A percentile compares a stretch with the other conserved stretches of the same genome.
phyloP scores from a whole-genome alignment of 345 rosid genomes.

The Pelargonium nanum region DNA sequence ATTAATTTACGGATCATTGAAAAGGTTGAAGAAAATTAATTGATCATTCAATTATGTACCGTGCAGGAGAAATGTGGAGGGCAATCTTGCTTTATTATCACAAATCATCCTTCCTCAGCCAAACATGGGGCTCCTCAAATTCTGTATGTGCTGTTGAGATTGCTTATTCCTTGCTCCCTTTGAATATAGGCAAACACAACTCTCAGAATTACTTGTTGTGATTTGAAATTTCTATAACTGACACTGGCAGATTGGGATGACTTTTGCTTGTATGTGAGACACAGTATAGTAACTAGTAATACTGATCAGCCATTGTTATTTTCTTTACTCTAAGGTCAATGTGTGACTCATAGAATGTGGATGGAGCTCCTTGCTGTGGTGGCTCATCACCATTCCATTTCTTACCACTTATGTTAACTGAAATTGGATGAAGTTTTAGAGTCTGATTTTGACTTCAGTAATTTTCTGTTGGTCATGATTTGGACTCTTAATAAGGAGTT shows the following conservation, averaged over 20 bases:
- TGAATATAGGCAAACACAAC: not conserved
- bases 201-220: not conserved
- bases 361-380: too few relatives aligned
- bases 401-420: not conserved
- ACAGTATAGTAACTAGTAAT: too few relatives aligned
- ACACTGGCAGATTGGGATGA: too few relatives aligned
- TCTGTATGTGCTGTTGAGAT: not conserved
- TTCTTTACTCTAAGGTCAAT: too few relatives aligned
- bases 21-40: not conserved
- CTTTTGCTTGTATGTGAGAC: too few relatives aligned
- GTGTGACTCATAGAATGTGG: too few relatives aligned
- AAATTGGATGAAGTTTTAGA: not conserved
- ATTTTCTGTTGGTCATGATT: too few relatives aligned
- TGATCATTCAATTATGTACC: not conserved
- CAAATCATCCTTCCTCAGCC: conserved; percentile 24
- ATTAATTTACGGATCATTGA: not conserved
- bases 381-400: too few relatives aligned
- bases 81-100: conserved; percentile 35
- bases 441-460: not conserved
- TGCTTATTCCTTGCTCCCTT: not conserved
- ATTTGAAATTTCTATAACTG: too few relatives aligned
- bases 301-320: too few relatives aligned
- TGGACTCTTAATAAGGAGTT: too few relatives aligned
- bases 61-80: conserved; percentile 44
- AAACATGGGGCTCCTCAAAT: conserved; percentile 16